phyloP scores from a whole-genome alignment of 805 yeast genomes.

The Candida caryicola region DNA sequence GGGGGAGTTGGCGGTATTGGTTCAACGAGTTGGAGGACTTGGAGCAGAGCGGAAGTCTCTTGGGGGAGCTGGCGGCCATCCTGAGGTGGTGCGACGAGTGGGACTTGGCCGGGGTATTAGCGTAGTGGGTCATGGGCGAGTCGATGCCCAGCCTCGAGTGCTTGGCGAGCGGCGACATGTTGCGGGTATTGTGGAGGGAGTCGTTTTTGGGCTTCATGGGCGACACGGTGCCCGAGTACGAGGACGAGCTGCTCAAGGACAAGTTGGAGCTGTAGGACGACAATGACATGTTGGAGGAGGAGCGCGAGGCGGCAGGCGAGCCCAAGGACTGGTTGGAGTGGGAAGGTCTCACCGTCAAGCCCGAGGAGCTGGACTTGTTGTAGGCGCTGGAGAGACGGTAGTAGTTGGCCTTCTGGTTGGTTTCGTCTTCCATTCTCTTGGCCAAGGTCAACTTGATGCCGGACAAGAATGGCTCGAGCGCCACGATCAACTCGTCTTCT shows the following conservation, averaged over 20 bases:
- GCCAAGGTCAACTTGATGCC: conserved; percentile 61
- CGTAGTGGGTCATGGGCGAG: background rate
- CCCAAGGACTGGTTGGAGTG: background rate
- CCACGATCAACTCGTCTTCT: conserved; percentile 64
- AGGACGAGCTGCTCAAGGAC: conserved; percentile 17
- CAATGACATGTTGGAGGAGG: conserved; percentile 12
- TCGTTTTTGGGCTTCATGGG: conserved; percentile 1
- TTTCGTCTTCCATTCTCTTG: conserved; percentile 24
- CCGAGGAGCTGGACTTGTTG: conserved; percentile 1
- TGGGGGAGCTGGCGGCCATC: background rate
- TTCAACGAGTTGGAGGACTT: conserved; percentile 10
- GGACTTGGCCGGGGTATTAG: background rate
- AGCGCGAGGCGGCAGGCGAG: conserved; percentile 10
- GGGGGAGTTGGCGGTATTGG: background rate
- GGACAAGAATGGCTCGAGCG: conserved; percentile 70
- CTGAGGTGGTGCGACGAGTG: background rate
- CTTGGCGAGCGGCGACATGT: too few species aligned
- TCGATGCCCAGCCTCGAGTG: background rate
- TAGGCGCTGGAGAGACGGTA: conserved; percentile 28
- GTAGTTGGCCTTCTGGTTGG: conserved; percentile 25
- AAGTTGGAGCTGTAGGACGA: conserved; percentile 17
- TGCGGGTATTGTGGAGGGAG: background rate
- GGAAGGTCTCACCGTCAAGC: background rate
- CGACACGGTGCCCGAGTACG: conserved; percentile 5
- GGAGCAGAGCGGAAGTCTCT: conserved; percentile 8